phyloP scores from a whole-genome alignment of 2,329 filamentous ascomycete genomes.

The Cercospora sp. region DNA sequence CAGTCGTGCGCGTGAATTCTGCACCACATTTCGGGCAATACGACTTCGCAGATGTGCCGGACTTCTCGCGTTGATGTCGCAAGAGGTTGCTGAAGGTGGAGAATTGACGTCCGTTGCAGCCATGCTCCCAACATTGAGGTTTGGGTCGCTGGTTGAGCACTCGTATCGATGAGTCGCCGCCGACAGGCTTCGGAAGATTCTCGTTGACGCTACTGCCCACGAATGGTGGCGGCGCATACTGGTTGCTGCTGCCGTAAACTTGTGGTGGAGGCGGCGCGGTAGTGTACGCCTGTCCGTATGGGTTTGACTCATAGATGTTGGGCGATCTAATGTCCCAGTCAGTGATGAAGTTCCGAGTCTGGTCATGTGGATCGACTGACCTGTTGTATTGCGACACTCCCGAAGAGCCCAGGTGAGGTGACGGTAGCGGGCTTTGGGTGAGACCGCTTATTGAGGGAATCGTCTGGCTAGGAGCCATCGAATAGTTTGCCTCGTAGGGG shows the following conservation, averaged over 20 bases:
- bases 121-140: slow-evolving; percentile 95
- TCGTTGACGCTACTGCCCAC: slow-evolving; percentile 30
- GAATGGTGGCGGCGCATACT: slow-evolving; percentile 33
- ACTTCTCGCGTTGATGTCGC: slow-evolving; percentile 91
- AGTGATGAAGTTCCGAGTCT: neutral
- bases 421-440: slow-evolving; percentile 38
- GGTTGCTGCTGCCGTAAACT: slow-evolving; percentile 28
- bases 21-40: slow-evolving; percentile 88
- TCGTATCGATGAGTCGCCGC: slow-evolving; percentile 35
- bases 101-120: slow-evolving; percentile 92
- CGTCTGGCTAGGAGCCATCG: slow-evolving; percentile 32
- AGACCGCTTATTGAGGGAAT: slow-evolving; percentile 39
- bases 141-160: slow-evolving; percentile 61
- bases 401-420: slow-evolving; percentile 33
- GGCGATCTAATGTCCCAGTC: slow-evolving; percentile 31
- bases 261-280: slow-evolving; percentile 32
- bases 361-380: slow-evolving; percentile 22
- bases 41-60: slow-evolving; percentile 84
- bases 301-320: slow-evolving; percentile 34
- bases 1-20: slow-evolving; percentile 86
- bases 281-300: slow-evolving; percentile 35
- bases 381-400: slow-evolving; percentile 34
- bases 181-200: slow-evolving; percentile 27
- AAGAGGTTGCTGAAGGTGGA: slow-evolving; percentile 95
- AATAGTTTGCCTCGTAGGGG: slow-evolving; percentile 37